Percentiles rank a stretch among this genome's conserved stretches.
phyloP scores from a whole-genome alignment of 345 rosid genomes.

The Dovyalis caffra region DNA sequence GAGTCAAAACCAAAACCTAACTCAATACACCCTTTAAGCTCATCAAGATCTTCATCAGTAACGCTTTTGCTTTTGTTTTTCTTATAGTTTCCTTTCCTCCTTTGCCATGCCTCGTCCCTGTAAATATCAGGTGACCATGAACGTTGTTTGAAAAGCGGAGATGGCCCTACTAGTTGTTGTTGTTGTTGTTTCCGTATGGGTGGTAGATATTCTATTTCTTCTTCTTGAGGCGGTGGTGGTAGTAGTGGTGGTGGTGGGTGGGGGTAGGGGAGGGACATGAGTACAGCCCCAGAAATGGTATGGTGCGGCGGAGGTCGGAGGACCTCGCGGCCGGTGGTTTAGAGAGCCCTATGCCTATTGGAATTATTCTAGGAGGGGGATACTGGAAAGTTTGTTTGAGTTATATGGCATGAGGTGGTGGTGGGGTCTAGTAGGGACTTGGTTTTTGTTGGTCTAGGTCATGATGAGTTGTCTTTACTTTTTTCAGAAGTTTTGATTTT shows the following conservation, averaged over 20 bases:
- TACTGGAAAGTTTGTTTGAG: not conserved
- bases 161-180: conserved; percentile 9
- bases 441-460: conserved; percentile 16
- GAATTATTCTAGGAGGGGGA: not conserved
- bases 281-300: conserved; percentile 6
- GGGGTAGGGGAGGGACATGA: conserved; percentile 8
- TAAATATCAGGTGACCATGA: conserved; percentile 89
- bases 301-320: conserved; percentile 30
- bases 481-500: not conserved
- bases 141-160: conserved; percentile 63
- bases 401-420: conserved; percentile 18
- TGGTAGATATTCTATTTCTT: not conserved
- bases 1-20: conserved; percentile 86
- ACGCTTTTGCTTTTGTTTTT: conserved; percentile 67
- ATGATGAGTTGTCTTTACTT: conserved; percentile 20
- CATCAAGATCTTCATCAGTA: conserved; percentile 87
- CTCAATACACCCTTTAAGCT: conserved; percentile 86
- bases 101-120: conserved; percentile 85
- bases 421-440: conserved; percentile 9
- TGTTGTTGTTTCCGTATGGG: conserved; percentile 6
- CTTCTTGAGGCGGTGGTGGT: not conserved
- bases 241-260: conserved; percentile 1
- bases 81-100: conserved; percentile 54
- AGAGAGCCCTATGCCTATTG: conserved; percentile 21
- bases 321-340: conserved; percentile 21